Evolutionary conservation across 1,139 yeast species (phyloP), one percentile per base, ranked within the genome.

Genomic region (Candida sanyaensis): DNA sequence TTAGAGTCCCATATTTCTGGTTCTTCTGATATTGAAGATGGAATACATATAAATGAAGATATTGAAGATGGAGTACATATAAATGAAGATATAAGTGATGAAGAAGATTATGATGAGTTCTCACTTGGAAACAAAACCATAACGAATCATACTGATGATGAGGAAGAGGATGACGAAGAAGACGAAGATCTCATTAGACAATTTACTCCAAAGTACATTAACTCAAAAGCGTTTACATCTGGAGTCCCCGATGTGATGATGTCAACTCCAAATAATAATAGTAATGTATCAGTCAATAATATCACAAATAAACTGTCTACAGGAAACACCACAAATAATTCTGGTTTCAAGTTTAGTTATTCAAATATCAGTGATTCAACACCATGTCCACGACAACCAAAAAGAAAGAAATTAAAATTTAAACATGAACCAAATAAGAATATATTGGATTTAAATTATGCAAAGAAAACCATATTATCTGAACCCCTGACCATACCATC

Each of bases 381-480:
- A 1, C 73, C 73, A 5, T 68, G 73, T 52, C 73, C 73, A 6
- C 51, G 55, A 6, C 65, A 64, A 30, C 71, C 72, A 10, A 57
- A 63, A 21, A 56, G 71, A 42, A 68, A 67, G 55, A 64, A 60
- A 46, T 53, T 66, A 37, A 63, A 63, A 49, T 65, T 64, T 32
- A 65, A 58, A 46, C 51, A 50, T 28, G 51, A 51, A 28, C 51
- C n/a, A 23, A 44, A 51, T 10, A 58, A 55, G 43, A 56, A 53
- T 34, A 48, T 65, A 3, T 52, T 68, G 30, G 64, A 68, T 50
- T 55, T 68, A 6, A 57, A 62, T 32, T 55, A 56, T 51, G 66
- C 70, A 0, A 51, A 59, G 12, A 66, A 62, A 47, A 62, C 68
- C 1, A 55, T 56, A 11, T 52, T 65, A 26, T 7, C 31, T 8